Percentiles rank a stretch among this genome's conserved stretches.
phyloP scores from a whole-genome alignment of 768 basidiomycete genomes.

The Holtermannia corniformis region DNA sequence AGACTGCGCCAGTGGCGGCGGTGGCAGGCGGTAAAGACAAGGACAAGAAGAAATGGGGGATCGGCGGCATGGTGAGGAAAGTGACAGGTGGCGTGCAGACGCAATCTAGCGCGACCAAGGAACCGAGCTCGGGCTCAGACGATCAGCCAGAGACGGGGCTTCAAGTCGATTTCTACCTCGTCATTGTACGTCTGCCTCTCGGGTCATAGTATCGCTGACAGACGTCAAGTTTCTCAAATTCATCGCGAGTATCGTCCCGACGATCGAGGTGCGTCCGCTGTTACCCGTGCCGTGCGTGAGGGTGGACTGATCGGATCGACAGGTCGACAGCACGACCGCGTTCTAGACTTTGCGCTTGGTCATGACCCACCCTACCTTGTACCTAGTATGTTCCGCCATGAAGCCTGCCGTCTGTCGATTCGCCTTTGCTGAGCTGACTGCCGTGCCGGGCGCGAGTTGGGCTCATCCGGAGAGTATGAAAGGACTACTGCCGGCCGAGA shows the following conservation, averaged over 20 bases:
- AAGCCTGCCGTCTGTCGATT: too few relatives aligned
- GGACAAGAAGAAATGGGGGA: slow-evolving; percentile 61
- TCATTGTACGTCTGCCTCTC: slow-evolving; percentile 47
- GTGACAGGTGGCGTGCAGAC: slow-evolving; percentile 51
- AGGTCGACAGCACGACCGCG: slow-evolving; percentile 14
- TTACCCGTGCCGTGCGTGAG: neutral
- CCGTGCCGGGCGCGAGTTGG: too few relatives aligned
- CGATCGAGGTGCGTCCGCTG: slow-evolving; percentile 67
- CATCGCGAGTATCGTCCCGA: slow-evolving; percentile 95
- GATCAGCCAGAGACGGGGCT: slow-evolving; percentile 64
- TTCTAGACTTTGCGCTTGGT: too few relatives aligned
- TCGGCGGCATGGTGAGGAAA: slow-evolving; percentile 54
- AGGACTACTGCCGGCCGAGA: too few relatives aligned
- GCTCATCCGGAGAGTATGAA: too few relatives aligned
- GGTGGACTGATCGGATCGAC: neutral
- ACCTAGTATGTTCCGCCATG: too few relatives aligned
- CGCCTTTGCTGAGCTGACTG: too few relatives aligned
- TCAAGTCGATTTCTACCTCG: slow-evolving; percentile 94
- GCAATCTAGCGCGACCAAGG: slow-evolving; percentile 35
- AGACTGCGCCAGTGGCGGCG: slow-evolving; percentile 37
- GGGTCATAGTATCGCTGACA: slow-evolving; percentile 1
- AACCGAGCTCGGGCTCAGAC: slow-evolving; percentile 47
- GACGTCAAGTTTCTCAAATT: slow-evolving; percentile 90
- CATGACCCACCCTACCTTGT: too few relatives aligned
- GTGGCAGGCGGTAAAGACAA: slow-evolving; percentile 44